A percentile compares a stretch with the other conserved stretches of the same genome.
These are phyloP conservation scores for Helotiales sp. DNA, from an alignment of 2,329 filamentous ascomycete species.

Conservation along the genomic window DNA sequence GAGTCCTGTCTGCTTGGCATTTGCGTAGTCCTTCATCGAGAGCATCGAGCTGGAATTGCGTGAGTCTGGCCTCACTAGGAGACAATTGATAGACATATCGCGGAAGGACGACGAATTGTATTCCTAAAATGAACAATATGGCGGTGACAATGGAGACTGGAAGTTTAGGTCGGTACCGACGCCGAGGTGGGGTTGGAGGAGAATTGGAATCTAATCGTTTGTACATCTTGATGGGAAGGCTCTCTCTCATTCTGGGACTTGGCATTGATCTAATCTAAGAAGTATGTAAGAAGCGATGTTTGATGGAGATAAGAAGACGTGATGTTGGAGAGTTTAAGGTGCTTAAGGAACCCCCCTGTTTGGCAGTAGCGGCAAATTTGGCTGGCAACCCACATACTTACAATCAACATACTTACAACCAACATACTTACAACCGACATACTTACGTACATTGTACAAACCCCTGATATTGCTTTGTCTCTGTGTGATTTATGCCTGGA, in stretches of 20 bases:
- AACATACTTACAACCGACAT: not conserved
- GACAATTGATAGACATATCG: conserved; percentile 32
- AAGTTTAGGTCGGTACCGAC: conserved; percentile 27
- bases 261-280: not conserved
- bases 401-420: not conserved
- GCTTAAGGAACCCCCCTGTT: conserved; percentile 1
- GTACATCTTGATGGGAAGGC: conserved; percentile 7
- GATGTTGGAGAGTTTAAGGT: not conserved
- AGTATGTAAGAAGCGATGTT: not conserved
- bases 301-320: not conserved
- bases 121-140: conserved; percentile 28
- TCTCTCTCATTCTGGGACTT: not conserved
- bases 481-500: not conserved
- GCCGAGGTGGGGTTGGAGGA: conserved; percentile 6
- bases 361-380: not conserved
- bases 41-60: conserved; percentile 31
- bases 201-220: not conserved
- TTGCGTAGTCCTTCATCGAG: conserved; percentile 36
- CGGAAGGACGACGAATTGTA: conserved; percentile 38
- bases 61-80: conserved; percentile 28
- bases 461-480: not conserved
- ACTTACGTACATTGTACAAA: not conserved
- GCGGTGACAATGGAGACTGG: conserved; percentile 33
- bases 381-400: not conserved
- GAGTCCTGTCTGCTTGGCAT: conserved; percentile 38